Percentiles rank a stretch among this genome's conserved stretches.
Conservation (phyloP, 1,139 yeast genomes). For the Candida sanyaensis region DNA sequence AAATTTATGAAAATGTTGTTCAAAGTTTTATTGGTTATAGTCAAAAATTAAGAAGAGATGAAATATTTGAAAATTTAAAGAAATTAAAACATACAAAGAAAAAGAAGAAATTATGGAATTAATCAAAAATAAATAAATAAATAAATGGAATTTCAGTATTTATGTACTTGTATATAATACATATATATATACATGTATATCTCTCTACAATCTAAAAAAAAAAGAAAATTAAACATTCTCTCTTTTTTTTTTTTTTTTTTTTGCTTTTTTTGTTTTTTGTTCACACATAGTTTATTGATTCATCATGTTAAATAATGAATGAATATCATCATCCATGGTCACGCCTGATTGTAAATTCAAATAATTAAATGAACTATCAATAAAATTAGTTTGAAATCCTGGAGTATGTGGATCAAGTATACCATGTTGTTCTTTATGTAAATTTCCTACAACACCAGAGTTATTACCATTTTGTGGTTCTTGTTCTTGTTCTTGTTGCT, state of each 20-base stretch:
- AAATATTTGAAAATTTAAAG: slow-evolving; percentile 41
- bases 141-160: neutral
- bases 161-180: neutral
- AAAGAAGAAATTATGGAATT: slow-evolving; percentile 18
- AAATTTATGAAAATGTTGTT: slow-evolving; percentile 68
- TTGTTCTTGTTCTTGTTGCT: neutral
- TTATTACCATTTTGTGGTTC: neutral
- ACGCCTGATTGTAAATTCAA: slow-evolving; percentile 48
- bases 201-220: slow-evolving; percentile 2
- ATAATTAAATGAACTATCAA: slow-evolving; percentile 45
- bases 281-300: slow-evolving; percentile 5
- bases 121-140: too few species aligned
- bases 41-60: slow-evolving; percentile 55
- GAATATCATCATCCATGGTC: slow-evolving; percentile 38
- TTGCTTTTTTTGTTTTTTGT: too few species aligned
- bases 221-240: too few species aligned
- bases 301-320: slow-evolving; percentile 31
- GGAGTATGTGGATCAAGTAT: slow-evolving; percentile 27
- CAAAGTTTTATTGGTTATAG: slow-evolving; percentile 73
- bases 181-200: neutral
- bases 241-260: too few species aligned
- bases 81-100: slow-evolving; percentile 22
- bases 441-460: slow-evolving; percentile 5
- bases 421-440: slow-evolving; percentile 8
- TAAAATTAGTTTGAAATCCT: slow-evolving; percentile 43